Evolutionary conservation across 2,329 filamentous ascomycete genomes (phyloP).

Genomic region (Epichloe brachyelytri): DNA sequence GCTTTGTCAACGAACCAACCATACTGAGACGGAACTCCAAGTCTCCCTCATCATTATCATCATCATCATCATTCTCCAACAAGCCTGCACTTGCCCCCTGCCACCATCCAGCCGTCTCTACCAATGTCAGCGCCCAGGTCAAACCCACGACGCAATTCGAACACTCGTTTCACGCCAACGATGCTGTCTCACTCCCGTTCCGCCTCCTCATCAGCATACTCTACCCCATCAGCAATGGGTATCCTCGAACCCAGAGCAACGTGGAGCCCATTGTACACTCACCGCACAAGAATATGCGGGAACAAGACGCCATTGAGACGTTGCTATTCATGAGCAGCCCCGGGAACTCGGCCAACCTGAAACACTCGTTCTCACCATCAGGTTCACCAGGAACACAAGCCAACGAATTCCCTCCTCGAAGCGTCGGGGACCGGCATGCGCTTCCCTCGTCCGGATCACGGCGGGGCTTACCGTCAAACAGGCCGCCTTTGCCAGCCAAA

Average conservation of each 20-base stretch:
- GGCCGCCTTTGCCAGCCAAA: constrained; percentile 30
- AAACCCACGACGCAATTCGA: constrained; percentile 38
- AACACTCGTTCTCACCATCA: constrained; percentile 37
- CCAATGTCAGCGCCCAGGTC: constrained; percentile 18
- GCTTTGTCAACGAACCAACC: constrained; percentile 9
- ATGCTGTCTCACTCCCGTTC: constrained; percentile 37
- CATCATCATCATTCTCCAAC: constrained; percentile 20
- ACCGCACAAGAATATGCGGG: constrained; percentile 21
- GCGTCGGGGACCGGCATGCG: constrained; percentile 16
- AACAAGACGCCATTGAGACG: constrained; percentile 72
- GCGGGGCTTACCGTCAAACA: constrained; percentile 37
- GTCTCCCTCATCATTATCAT: constrained; percentile 22
- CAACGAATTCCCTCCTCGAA: constrained; percentile 6
- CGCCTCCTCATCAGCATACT: constrained; percentile 30
- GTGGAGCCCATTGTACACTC: constrained; percentile 1
- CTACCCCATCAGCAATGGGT: constrained; percentile 16
- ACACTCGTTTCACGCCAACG: constrained; percentile 34
- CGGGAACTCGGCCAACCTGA: constrained; percentile 53
- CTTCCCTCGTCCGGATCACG: constrained; percentile 38
- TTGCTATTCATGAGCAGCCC: constrained; percentile 73
- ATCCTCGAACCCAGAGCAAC: constrained; percentile 24
- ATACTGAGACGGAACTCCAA: constrained; percentile 16
- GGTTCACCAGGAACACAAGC: constrained; percentile 21
- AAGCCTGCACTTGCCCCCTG: constrained; percentile 36
- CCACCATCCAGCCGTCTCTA: constrained; percentile 38